Conservation (phyloP, 164 flowering plant species). For the Magnolia officinalis region DNA sequence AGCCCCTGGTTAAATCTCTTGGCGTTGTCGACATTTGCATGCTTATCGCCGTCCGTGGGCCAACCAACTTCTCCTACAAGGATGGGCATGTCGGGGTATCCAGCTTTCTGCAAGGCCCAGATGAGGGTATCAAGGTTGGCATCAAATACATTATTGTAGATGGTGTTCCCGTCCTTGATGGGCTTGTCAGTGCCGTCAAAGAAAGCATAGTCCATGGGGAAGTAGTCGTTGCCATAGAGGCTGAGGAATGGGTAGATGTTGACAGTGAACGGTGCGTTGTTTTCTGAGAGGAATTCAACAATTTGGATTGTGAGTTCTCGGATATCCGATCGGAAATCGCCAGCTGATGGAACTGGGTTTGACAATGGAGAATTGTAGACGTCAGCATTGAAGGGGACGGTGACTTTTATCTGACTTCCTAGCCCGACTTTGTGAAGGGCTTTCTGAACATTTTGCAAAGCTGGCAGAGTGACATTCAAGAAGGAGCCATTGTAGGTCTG, state of each 20-base stretch:
- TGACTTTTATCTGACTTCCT: slow-evolving; percentile 49
- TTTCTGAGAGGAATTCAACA: slow-evolving; percentile 44
- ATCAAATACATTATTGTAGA: slow-evolving; percentile 81
- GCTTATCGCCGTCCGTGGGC: slow-evolving; percentile 86
- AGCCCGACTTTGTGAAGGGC: slow-evolving; percentile 58
- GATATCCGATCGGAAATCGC: slow-evolving; percentile 23
- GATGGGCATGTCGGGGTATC: slow-evolving; percentile 62
- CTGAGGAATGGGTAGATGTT: slow-evolving; percentile 95
- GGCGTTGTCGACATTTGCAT: slow-evolving; percentile 58
- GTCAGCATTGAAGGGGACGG: slow-evolving; percentile 67
- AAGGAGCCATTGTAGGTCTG: slow-evolving; percentile 63
- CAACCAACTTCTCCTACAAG: slow-evolving; percentile 93
- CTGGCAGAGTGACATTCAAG: slow-evolving; percentile 50
- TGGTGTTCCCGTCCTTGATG: slow-evolving; percentile 42
- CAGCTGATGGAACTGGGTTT: slow-evolving; percentile 25
- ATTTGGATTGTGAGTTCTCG: slow-evolving; percentile 30
- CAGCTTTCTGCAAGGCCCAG: slow-evolving; percentile 55
- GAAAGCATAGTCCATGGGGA: slow-evolving; percentile 86
- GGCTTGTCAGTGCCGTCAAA: slow-evolving; percentile 60
- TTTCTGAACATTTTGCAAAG: slow-evolving; percentile 59
- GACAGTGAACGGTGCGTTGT: slow-evolving; percentile 78
- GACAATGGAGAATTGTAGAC: slow-evolving; percentile 21
- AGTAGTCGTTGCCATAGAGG: slow-evolving; percentile 57
- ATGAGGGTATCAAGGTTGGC: slow-evolving; percentile 82
- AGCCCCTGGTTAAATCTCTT: slow-evolving; percentile 77